These are phyloP conservation scores for Mycena alexandri DNA, from an alignment of 768 basidiomycete species.

Conservation along the genomic window DNA sequence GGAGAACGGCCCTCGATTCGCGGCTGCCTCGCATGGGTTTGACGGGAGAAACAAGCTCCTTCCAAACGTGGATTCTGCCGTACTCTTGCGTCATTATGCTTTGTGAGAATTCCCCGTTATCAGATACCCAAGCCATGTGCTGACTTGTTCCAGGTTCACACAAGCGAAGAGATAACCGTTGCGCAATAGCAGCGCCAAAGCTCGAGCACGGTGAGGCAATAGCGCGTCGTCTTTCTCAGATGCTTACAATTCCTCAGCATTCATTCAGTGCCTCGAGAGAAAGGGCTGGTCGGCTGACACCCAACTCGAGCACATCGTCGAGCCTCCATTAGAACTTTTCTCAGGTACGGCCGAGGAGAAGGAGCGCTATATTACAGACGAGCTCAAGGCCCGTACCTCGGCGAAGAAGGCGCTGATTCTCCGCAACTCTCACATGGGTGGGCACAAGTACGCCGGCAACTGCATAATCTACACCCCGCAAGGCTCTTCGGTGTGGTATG, in stretches of 20 bases:
- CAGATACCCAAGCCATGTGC: conserved; percentile 26
- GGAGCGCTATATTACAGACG: conserved; percentile 65
- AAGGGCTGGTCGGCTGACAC: conserved; percentile 85
- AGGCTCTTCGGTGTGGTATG: conserved; percentile 93
- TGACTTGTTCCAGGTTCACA: conserved; percentile 78
- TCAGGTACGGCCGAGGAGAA: conserved; percentile 64
- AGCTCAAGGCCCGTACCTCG: conserved; percentile 63
- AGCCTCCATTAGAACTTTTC: conserved; percentile 73
- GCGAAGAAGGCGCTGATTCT: conserved; percentile 85
- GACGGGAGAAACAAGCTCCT: conserved; percentile 56
- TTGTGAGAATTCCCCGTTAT: conserved; percentile 65
- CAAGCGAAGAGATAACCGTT: conserved; percentile 92
- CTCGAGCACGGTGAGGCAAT: conserved; percentile 74
- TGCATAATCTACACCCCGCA: conserved; percentile 83
- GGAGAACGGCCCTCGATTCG: conserved; percentile 73
- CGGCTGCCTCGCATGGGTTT: conserved; percentile 62
- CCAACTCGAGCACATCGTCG: conserved; percentile 69
- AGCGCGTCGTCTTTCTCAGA: conserved; percentile 1
- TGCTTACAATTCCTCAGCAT: conserved; percentile 56
- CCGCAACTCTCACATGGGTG: conserved; percentile 91
- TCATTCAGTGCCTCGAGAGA: conserved; percentile 70
- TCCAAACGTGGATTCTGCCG: conserved; percentile 85
- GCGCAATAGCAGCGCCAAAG: conserved; percentile 87
- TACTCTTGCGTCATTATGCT: conserved; percentile 92
- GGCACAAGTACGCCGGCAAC: conserved; percentile 88